Percentiles rank a stretch among this genome's conserved stretches.
Conservation (phyloP, 176 grass and related monocot genomes). For the Ampelocalamus luodianensis region DNA sequence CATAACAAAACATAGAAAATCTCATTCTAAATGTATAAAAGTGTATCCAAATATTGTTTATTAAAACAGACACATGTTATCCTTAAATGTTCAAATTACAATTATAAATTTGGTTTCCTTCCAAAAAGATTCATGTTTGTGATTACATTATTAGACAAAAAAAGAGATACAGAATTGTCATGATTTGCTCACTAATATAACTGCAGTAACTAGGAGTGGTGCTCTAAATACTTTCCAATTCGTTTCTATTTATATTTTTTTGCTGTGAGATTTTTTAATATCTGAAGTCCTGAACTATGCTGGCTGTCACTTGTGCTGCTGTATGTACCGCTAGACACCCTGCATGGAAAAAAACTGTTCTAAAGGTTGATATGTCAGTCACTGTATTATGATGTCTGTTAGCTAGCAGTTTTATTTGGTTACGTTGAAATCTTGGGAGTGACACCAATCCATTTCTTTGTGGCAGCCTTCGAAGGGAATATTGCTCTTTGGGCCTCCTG, state of each 20-base stretch:
- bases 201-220: neutral
- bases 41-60: neutral
- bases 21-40: neutral
- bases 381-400: neutral
- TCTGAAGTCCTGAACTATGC: neutral
- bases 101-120: neutral
- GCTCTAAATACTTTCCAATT: neutral
- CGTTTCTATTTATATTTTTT: neutral
- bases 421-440: constrained; percentile 26
- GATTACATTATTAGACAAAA: constrained; percentile 1
- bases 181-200: neutral
- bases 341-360: constrained; percentile 2
- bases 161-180: neutral
- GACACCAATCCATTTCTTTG: constrained; percentile 30
- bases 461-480: constrained; percentile 96
- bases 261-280: neutral
- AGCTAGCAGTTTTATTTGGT: neutral
- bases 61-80: neutral
- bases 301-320: neutral
- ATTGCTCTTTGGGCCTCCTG: constrained; percentile 97
- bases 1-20: neutral
- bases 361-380: neutral
- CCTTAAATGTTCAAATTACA: neutral
- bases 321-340: neutral
- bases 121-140: neutral